Percentiles rank a stretch among this genome's conserved stretches.
Evolutionary conservation across 2,329 filamentous ascomycete genomes (phyloP).

Genomic region (Sclerotinia sclerotiorum): DNA sequence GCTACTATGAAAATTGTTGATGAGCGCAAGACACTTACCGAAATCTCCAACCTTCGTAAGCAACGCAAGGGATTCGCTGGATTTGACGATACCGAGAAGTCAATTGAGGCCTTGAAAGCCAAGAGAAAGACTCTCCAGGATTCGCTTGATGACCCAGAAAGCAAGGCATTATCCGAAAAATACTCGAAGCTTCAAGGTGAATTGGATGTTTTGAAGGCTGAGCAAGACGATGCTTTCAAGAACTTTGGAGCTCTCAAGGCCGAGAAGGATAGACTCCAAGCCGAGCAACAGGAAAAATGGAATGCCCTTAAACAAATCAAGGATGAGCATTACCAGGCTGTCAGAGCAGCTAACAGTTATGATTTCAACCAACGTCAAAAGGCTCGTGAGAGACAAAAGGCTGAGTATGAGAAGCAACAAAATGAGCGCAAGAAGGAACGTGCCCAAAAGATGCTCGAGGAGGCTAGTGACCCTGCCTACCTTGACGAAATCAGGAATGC

Average conservation of each 20-base stretch:
- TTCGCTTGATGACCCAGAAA: conserved; percentile 84
- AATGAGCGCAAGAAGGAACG: conserved; percentile 74
- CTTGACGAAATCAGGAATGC: conserved; percentile 88
- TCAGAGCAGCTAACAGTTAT: conserved; percentile 78
- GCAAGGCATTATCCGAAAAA: conserved; percentile 81
- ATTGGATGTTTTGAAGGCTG: conserved; percentile 84
- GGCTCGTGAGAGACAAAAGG: conserved; percentile 73
- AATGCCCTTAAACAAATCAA: conserved; percentile 79
- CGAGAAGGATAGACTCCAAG: conserved; percentile 79
- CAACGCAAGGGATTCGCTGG: conserved; percentile 86
- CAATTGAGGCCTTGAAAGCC: conserved; percentile 81
- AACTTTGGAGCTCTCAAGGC: conserved; percentile 80
- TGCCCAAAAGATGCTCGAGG: conserved; percentile 73
- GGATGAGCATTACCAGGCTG: conserved; percentile 80
- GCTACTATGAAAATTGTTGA: conserved; percentile 95
- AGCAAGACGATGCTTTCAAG: conserved; percentile 90
- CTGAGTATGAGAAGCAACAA: conserved; percentile 73
- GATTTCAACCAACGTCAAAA: conserved; percentile 81
- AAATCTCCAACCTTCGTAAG: conserved; percentile 82
- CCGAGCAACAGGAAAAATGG: conserved; percentile 85
- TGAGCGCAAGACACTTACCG: conserved; percentile 87
- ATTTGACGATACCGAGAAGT: conserved; percentile 83
- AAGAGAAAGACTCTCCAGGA: conserved; percentile 90
- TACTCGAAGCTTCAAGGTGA: conserved; percentile 85
- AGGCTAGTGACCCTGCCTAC: conserved; percentile 84